phyloP scores from a whole-genome alignment of 1,284 basidiomycete species.

The Inonotus hispidus region DNA sequence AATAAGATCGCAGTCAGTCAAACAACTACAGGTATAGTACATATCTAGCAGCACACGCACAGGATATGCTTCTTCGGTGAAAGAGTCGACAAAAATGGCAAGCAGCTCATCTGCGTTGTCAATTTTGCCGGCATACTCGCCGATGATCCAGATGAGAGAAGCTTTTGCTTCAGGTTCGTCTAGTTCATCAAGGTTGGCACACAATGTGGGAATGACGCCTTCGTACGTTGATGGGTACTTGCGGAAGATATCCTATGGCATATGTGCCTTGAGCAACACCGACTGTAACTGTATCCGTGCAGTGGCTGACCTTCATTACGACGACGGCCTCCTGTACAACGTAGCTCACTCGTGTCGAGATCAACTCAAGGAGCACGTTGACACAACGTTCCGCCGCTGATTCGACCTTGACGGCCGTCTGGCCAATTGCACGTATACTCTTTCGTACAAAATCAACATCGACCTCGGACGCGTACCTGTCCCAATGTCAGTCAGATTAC shows the following conservation, averaged over 20 bases:
- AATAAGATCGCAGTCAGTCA: slow-evolving; percentile 2
- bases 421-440: slow-evolving; percentile 92
- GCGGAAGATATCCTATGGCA: slow-evolving; percentile 88
- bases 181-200: slow-evolving; percentile 91
- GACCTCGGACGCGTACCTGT: slow-evolving; percentile 91
- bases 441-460: slow-evolving; percentile 98
- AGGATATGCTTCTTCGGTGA: slow-evolving; percentile 90
- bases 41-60: slow-evolving; percentile 38
- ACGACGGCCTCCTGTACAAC: slow-evolving; percentile 98
- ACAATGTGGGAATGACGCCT: slow-evolving; percentile 92
- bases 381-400: slow-evolving; percentile 92
- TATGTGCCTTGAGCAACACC: slow-evolving; percentile 3
- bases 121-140: slow-evolving; percentile 96
- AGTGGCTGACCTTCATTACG: slow-evolving; percentile 81
- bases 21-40: background rate
- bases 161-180: slow-evolving; percentile 99
- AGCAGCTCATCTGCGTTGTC: slow-evolving; percentile 94
- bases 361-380: slow-evolving; percentile 87
- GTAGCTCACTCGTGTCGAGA: slow-evolving; percentile 90
- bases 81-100: slow-evolving; percentile 85
- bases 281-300: background rate
- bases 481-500: background rate
- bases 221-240: slow-evolving; percentile 98
- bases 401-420: slow-evolving; percentile 94
- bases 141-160: slow-evolving; percentile 97